Evolutionary conservation across 148 eudicot genomes (phyloP).

Genomic region (Suaeda aralocaspica): DNA sequence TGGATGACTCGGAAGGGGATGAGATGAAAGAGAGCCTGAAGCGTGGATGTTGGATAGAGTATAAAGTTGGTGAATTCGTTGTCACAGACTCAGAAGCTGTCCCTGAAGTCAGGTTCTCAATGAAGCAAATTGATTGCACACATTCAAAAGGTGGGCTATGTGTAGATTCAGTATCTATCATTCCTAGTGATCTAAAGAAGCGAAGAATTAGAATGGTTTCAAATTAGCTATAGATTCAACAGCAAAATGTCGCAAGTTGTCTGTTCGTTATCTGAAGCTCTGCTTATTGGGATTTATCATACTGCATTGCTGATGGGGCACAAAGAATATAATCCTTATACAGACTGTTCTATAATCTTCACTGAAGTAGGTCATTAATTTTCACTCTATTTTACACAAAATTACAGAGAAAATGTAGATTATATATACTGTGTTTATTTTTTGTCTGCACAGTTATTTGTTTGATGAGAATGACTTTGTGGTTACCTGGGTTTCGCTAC

Average conservation of each 20-base stretch:
- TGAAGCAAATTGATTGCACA: slow-evolving; percentile 98
- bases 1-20: slow-evolving; percentile 59
- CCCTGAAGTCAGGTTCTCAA: slow-evolving; percentile 70
- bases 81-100: slow-evolving; percentile 48
- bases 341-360: slow-evolving; percentile 13
- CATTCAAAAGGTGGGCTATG: slow-evolving; percentile 99
- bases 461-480: slow-evolving; percentile 21
- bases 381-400: slow-evolving; percentile 12
- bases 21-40: slow-evolving; percentile 53
- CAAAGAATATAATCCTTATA: not conserved
- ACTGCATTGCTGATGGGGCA: slow-evolving; percentile 7
- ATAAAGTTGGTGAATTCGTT: slow-evolving; percentile 76
- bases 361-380: slow-evolving; percentile 16
- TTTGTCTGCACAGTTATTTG: slow-evolving; percentile 12
- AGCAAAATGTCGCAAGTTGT: slow-evolving; percentile 16
- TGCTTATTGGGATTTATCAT: not conserved
- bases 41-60: slow-evolving; percentile 93
- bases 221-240: slow-evolving; percentile 21
- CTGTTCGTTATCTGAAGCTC: slow-evolving; percentile 13
- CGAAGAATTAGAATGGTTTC: slow-evolving; percentile 41
- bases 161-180: slow-evolving; percentile 82
- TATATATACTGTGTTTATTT: not conserved
- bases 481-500: slow-evolving; percentile 10
- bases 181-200: slow-evolving; percentile 56
- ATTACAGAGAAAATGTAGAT: slow-evolving; percentile 19